Conservation (phyloP, 164 flowering plant species). For the Stephania japonica region DNA sequence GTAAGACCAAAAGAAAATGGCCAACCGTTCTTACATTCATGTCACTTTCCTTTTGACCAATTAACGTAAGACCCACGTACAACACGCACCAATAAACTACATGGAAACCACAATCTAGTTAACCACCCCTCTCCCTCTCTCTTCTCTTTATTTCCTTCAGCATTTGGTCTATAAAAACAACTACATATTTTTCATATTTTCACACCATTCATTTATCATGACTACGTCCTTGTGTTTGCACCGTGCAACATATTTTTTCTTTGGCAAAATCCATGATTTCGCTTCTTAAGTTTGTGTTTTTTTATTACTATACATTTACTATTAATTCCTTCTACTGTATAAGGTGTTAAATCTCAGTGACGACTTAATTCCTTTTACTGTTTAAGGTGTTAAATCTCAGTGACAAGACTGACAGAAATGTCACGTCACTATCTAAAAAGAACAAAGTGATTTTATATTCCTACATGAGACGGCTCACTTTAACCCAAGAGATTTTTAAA, state of each 20-base stretch:
- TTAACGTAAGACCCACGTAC: not conserved
- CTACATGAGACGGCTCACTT: too few relatives aligned
- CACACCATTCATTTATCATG: not conserved
- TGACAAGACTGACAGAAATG: too few relatives aligned
- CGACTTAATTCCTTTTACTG: too few relatives aligned
- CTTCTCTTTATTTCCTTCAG: not conserved
- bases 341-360: too few relatives aligned
- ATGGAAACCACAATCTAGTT: not conserved
- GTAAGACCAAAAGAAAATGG: not conserved
- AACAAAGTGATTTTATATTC: too few relatives aligned
- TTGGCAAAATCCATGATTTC: too few relatives aligned
- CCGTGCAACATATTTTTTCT: not conserved
- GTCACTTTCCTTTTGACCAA: constrained; percentile 1
- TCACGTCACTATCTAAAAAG: too few relatives aligned
- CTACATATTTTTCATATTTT: not conserved
- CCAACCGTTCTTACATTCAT: not conserved
- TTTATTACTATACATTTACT: too few relatives aligned
- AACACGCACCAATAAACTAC: not conserved
- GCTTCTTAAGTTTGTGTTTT: too few relatives aligned
- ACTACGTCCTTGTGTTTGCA: not conserved
- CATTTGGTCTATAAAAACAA: not conserved
- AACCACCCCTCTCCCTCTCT: not conserved
- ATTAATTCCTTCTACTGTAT: too few relatives aligned
- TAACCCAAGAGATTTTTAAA: too few relatives aligned
- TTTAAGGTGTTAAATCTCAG: too few relatives aligned